Evolutionary conservation across 1,284 basidiomycete species (phyloP).

Genomic region (Naganishia albida): DNA sequence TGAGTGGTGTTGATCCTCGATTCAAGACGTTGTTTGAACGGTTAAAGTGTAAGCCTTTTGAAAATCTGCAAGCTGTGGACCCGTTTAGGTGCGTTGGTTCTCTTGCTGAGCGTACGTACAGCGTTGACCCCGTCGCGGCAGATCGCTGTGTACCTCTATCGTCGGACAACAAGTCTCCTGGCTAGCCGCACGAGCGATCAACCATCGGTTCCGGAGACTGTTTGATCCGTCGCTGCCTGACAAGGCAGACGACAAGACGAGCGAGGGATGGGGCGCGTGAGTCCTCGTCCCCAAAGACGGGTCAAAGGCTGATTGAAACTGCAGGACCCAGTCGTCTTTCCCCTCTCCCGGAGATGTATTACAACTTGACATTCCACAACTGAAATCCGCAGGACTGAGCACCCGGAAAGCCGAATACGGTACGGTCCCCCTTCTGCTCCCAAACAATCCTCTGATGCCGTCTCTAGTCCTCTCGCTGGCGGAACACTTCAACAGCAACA

Average conservation of each 20-base stretch:
- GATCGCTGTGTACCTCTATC: constrained; percentile 68
- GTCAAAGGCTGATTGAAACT: constrained; percentile 32
- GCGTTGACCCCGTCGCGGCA: constrained; percentile 37
- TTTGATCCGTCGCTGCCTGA: constrained; percentile 73
- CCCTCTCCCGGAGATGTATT: constrained; percentile 71
- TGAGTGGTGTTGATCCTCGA: constrained; percentile 65
- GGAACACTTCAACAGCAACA: constrained; percentile 71
- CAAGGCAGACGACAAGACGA: constrained; percentile 52
- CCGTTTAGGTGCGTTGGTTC: constrained; percentile 64
- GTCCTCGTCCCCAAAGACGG: constrained; percentile 24
- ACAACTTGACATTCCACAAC: constrained; percentile 60
- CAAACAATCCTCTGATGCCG: neutral
- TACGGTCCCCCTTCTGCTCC: constrained; percentile 41
- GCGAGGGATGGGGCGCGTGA: constrained; percentile 26
- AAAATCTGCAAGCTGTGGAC: constrained; percentile 68
- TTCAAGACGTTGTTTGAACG: constrained; percentile 68
- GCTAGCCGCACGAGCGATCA: constrained; percentile 82
- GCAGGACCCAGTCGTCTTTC: constrained; percentile 57
- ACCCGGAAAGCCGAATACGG: constrained; percentile 82
- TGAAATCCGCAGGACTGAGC: constrained; percentile 73
- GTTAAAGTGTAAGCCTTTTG: constrained; percentile 71
- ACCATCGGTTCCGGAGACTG: constrained; percentile 74
- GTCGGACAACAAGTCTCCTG: constrained; percentile 89
- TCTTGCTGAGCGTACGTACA: constrained; percentile 14
- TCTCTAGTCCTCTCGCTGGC: constrained; percentile 72